Evolutionary conservation across 2,329 filamentous ascomycete species (phyloP).

Genomic region (Talaromyces funiculosus): DNA sequence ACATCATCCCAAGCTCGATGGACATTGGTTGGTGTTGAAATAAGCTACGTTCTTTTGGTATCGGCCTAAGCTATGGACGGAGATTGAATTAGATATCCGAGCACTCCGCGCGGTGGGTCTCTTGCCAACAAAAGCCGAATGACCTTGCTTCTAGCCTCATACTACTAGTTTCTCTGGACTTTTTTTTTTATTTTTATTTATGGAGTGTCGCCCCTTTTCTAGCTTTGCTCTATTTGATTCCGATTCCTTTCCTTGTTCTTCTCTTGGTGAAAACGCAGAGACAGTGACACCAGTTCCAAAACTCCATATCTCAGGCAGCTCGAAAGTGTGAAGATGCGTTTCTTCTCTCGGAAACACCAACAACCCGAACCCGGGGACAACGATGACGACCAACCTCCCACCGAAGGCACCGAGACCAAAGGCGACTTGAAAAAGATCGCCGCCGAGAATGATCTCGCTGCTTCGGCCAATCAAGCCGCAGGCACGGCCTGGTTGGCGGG

Average conservation of each 20-base stretch:
- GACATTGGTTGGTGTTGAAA: neutral
- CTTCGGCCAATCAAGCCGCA: slow-evolving; percentile 31
- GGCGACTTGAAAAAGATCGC: slow-evolving; percentile 24
- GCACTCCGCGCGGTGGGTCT: neutral
- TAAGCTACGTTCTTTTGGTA: too few species aligned
- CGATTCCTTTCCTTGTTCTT: too few species aligned
- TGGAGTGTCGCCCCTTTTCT: neutral
- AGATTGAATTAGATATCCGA: neutral
- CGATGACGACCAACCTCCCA: slow-evolving; percentile 16
- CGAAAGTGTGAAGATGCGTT: slow-evolving; percentile 1
- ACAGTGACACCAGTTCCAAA: too few species aligned
- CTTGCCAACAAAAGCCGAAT: neutral
- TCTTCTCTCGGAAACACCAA: slow-evolving; percentile 10
- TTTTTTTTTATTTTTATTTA: neutral
- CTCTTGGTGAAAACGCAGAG: too few species aligned
- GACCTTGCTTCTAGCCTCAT: neutral
- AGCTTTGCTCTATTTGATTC: neutral
- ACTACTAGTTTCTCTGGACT: neutral
- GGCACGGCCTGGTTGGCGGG: slow-evolving; percentile 46
- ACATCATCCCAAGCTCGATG: neutral
- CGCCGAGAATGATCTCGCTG: slow-evolving; percentile 31
- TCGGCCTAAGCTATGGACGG: too few species aligned
- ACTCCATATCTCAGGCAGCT: too few species aligned
- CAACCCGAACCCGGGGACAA: neutral
- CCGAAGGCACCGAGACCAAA: slow-evolving; percentile 1